Evolutionary conservation across 2,329 filamentous ascomycete species (phyloP).

Genomic region (Corinectria fuckeliana): DNA sequence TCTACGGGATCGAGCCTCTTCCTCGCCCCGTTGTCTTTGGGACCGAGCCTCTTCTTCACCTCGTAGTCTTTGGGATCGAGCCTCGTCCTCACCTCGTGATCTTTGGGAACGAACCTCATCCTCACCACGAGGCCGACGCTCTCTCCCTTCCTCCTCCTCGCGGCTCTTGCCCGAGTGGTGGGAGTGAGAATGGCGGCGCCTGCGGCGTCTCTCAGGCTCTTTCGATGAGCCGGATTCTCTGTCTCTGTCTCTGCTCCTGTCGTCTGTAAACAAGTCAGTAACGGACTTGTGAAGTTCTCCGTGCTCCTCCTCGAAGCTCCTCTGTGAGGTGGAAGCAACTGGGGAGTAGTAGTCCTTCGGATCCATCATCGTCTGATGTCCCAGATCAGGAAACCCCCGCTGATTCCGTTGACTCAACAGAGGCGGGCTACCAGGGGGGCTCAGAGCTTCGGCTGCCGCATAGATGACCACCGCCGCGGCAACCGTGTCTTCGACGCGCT

Average conservation of each 20-base stretch:
- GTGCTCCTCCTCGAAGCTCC: constrained; percentile 46
- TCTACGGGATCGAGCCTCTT: no score
- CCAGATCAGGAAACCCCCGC: constrained; percentile 37
- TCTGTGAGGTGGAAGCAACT: constrained; percentile 42
- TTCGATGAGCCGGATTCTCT: constrained; percentile 46
- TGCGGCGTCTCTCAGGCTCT: constrained; percentile 50
- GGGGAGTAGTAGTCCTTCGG: constrained; percentile 40
- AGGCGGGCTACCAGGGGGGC: constrained; percentile 47
- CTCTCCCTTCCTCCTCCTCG: constrained; percentile 42
- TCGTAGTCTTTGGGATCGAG: constrained; percentile 18
- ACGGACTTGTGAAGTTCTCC: constrained; percentile 52
- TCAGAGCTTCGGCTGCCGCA: constrained; percentile 56
- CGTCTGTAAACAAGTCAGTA: constrained; percentile 65
- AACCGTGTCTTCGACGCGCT: constrained; percentile 58
- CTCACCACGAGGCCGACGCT: constrained; percentile 30
- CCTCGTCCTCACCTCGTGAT: constrained; percentile 22
- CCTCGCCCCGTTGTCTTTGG: neutral
- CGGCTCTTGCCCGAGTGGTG: constrained; percentile 40
- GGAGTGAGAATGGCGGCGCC: constrained; percentile 49
- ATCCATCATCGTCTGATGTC: constrained; percentile 35
- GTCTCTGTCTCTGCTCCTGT: constrained; percentile 52
- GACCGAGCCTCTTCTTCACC: constrained; percentile 19
- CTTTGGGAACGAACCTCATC: no score
- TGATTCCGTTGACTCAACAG: constrained; percentile 34
- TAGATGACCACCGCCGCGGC: constrained; percentile 62